These are phyloP conservation scores for Rhododendron ovatum DNA, from an alignment of 148 eudicot genomes.

Conservation along the genomic window DNA sequence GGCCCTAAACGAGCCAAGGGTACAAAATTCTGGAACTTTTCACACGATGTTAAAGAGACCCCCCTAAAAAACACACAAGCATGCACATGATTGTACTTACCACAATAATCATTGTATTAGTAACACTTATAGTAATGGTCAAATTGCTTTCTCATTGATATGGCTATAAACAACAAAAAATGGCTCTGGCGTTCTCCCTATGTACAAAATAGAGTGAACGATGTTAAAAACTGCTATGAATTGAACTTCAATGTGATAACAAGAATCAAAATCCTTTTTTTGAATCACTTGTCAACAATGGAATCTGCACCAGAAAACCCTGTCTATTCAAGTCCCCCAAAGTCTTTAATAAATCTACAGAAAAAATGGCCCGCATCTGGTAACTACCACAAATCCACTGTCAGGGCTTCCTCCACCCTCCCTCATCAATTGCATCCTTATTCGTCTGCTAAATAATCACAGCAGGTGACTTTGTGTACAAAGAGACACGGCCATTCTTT, in stretches of 20 bases:
- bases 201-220: neutral
- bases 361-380: neutral
- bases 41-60: too few species aligned
- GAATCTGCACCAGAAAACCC: neutral
- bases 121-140: neutral
- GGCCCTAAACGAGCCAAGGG: too few species aligned
- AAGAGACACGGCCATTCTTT: neutral
- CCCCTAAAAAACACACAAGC: neutral
- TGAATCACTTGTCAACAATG: neutral
- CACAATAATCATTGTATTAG: neutral
- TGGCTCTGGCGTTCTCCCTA: neutral
- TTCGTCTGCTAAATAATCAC: neutral
- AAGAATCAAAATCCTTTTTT: neutral
- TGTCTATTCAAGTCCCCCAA: neutral
- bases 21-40: too few species aligned
- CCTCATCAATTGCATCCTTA: neutral
- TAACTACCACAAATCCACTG: neutral
- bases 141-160: neutral
- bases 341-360: neutral
- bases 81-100: neutral
- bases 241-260: neutral
- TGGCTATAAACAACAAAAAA: neutral
- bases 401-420: neutral
- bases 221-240: neutral
- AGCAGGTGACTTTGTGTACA: neutral